These are phyloP conservation scores for Silene latifolia DNA, from an alignment of 148 eudicot genomes.

Conservation along the genomic window DNA sequence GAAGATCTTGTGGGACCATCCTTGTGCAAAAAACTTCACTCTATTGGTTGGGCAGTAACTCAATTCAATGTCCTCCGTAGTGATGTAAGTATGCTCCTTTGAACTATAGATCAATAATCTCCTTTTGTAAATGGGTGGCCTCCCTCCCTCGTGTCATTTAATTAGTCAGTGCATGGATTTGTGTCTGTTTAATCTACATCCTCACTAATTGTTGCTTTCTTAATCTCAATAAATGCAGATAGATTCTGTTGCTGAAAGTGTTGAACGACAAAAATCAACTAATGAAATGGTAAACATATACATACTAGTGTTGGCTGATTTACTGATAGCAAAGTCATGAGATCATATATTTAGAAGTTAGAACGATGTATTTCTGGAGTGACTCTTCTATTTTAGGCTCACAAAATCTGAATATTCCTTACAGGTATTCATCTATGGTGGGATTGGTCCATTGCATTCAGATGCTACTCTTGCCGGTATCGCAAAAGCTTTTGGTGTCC, in stretches of 20 bases:
- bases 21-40: slow-evolving; percentile 72
- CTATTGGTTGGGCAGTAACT: slow-evolving; percentile 78
- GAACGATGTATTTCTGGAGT: neutral
- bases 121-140: neutral
- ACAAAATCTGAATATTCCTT: slow-evolving; percentile 20
- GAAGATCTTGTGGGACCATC: slow-evolving; percentile 71
- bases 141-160: neutral
- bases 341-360: neutral
- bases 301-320: slow-evolving; percentile 1
- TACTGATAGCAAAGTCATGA: neutral
- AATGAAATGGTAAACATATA: slow-evolving; percentile 69
- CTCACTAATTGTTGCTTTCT: neutral
- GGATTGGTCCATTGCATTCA: slow-evolving; percentile 87
- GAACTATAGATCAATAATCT: neutral
- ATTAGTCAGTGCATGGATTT: neutral
- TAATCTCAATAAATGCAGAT: slow-evolving; percentile 44
- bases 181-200: neutral
- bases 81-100: slow-evolving; percentile 53
- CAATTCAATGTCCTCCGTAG: slow-evolving; percentile 61
- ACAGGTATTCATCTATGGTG: slow-evolving; percentile 96
- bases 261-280: slow-evolving; percentile 58
- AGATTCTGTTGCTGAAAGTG: slow-evolving; percentile 88
- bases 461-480: slow-evolving; percentile 87
- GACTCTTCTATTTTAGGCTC: neutral
- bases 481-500: slow-evolving; percentile 96